Evolutionary conservation across 2,329 filamentous ascomycete species (phyloP).

Genomic region (Zasmidium citrigriseum): DNA sequence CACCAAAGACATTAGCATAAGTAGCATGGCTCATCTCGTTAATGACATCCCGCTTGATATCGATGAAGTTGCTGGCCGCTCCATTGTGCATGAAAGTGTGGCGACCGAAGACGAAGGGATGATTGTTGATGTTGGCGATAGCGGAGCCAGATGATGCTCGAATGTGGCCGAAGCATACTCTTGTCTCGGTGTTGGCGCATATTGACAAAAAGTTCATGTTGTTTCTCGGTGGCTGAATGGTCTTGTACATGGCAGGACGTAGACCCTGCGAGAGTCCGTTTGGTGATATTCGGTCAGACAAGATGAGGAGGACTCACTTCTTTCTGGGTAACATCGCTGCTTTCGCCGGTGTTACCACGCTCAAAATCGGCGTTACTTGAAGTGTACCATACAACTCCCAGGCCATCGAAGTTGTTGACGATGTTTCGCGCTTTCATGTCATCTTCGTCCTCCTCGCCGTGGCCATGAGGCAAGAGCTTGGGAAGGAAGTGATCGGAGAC

Average conservation of each 20-base stretch:
- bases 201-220: slow-evolving; percentile 57
- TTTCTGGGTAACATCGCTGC: slow-evolving; percentile 29
- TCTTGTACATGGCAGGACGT: slow-evolving; percentile 55
- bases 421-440: slow-evolving; percentile 53
- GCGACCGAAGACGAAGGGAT: slow-evolving; percentile 57
- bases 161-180: slow-evolving; percentile 56
- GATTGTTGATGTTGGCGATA: slow-evolving; percentile 54
- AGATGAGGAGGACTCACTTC: slow-evolving; percentile 22
- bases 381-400: slow-evolving; percentile 59
- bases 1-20: slow-evolving; percentile 51
- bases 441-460: slow-evolving; percentile 44
- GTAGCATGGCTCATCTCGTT: slow-evolving; percentile 49
- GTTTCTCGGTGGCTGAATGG: slow-evolving; percentile 53
- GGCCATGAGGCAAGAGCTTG: slow-evolving; percentile 52
- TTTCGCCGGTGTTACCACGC: slow-evolving; percentile 28
- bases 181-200: slow-evolving; percentile 53
- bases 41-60: slow-evolving; percentile 50
- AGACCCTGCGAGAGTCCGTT: slow-evolving; percentile 28
- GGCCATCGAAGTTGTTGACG: slow-evolving; percentile 57
- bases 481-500: slow-evolving; percentile 57
- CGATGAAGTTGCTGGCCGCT: slow-evolving; percentile 48
- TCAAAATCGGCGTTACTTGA: slow-evolving; percentile 45
- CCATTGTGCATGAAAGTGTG: slow-evolving; percentile 61
- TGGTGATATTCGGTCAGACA: not conserved
- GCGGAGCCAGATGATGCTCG: slow-evolving; percentile 52